Evolutionary conservation across 2,329 filamentous ascomycete genomes (phyloP).

Genomic region (Alternaria alternata): DNA sequence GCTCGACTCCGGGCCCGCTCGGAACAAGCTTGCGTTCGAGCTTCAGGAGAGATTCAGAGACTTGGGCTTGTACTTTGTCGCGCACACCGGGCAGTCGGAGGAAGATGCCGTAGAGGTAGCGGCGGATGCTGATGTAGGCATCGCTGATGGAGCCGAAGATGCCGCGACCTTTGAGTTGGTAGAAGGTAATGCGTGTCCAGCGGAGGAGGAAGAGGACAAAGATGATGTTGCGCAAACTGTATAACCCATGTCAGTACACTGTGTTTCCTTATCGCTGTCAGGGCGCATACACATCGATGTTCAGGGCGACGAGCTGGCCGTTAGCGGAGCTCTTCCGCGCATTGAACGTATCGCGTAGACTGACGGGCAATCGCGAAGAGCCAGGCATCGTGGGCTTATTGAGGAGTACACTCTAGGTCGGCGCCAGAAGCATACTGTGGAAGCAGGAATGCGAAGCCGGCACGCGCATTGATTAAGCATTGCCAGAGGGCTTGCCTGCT

Average conservation of each 20-base stretch:
- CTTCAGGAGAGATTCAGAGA: conserved; percentile 80
- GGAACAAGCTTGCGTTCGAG: conserved; percentile 85
- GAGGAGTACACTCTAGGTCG: not conserved
- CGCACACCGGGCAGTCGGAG: conserved; percentile 86
- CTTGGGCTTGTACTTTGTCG: conserved; percentile 82
- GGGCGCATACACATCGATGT: conserved; percentile 70
- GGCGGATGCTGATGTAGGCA: conserved; percentile 74
- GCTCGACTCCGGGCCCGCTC: conserved; percentile 71
- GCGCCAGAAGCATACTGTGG: not conserved
- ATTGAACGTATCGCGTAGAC: conserved; percentile 72
- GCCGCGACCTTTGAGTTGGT: conserved; percentile 89
- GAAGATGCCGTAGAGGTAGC: conserved; percentile 84
- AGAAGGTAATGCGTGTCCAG: conserved; percentile 79
- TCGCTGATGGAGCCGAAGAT: conserved; percentile 79
- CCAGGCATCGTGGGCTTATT: conserved; percentile 53
- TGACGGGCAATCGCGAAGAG: conserved; percentile 74
- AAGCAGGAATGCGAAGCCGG: conserved; percentile 5
- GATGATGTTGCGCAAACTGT: conserved; percentile 79
- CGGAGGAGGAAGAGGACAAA: conserved; percentile 89
- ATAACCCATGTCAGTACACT: conserved; percentile 1
- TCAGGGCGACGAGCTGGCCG: conserved; percentile 65
- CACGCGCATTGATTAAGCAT: conserved; percentile 8
- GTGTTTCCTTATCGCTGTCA: not conserved
- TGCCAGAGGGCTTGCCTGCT: conserved; percentile 6
- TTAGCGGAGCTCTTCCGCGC: conserved; percentile 66